Evolutionary conservation across 305 asterid species (phyloP), one percentile per base, ranked within the genome.

Genomic region (Lippia alba): DNA sequence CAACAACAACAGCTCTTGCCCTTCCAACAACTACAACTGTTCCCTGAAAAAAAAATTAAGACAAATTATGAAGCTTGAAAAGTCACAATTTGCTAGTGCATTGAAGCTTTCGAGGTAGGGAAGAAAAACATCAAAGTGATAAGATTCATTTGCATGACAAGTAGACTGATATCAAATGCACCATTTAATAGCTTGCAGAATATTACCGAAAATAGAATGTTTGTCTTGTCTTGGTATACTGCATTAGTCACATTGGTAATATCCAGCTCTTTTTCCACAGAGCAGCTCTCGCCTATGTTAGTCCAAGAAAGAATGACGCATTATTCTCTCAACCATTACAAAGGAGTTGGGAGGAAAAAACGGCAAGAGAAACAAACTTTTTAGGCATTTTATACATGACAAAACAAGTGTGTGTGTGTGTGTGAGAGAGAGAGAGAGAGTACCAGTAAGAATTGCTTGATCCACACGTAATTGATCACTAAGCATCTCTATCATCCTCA

Each of bases 381-480:
- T 24, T 24, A 24, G 30, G 30, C 30, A 24, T 24, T 24, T 24
- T 24, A 24, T 24, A 24, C 30, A 1, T 24, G 30, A 24, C 30
- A 24, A 24, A 24, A 24, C 30, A 24, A n/a, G n/a, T n/a, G n/a
- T n/a, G n/a, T n/a, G n/a, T n/a, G n/a, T n/a, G n/a, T n/a, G n/a
- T n/a, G n/a, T n/a, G 40, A 32, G 50, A 36, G 62, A 34, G 74
- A 71, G 66, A 32, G 50, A 36, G 62, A 34, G 74, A 71, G 66
- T 78, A 94, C 99, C 99, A 17, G 99, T 91, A 71, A 94, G 97
- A 81, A 94, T 94, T 10, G 99, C 97, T 78, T 94, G 99, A 86
- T 94, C 99, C 66, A 91, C 96, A 20, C 99, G 97, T 80, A 94
- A 76, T 41, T 88, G 97, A 79, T 94, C 93, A 33, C 84, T 91